Percentiles rank a stretch among this genome's conserved stretches.
Conservation (phyloP, 805 yeast species). For the Ogataea paradorogensis region DNA sequence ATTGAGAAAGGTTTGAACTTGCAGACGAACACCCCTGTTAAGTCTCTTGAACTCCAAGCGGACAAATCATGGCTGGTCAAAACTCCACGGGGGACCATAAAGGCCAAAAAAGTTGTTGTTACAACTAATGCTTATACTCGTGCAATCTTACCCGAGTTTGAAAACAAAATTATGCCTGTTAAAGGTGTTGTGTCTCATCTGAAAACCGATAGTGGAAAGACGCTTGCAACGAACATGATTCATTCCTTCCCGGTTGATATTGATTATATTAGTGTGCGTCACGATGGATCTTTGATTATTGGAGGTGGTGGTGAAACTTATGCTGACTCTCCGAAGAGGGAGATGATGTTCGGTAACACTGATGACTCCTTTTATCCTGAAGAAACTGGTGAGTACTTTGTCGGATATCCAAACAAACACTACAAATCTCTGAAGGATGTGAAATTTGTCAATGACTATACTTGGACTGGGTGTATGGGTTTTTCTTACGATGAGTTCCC, state of each 20-base stretch:
- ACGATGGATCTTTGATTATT: slow-evolving; percentile 35
- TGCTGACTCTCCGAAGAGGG: slow-evolving; percentile 13
- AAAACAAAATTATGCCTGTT: slow-evolving; percentile 34
- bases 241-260: slow-evolving; percentile 23
- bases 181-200: slow-evolving; percentile 35
- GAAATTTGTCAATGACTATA: slow-evolving; percentile 31
- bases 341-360: slow-evolving; percentile 21
- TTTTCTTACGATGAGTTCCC: slow-evolving; percentile 42
- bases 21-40: slow-evolving; percentile 42
- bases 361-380: slow-evolving; percentile 36
- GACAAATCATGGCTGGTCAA: slow-evolving; percentile 34
- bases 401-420: slow-evolving; percentile 29
- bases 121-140: slow-evolving; percentile 39
- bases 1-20: slow-evolving; percentile 38
- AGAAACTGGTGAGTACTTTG: slow-evolving; percentile 25
- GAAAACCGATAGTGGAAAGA: slow-evolving; percentile 12
- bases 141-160: slow-evolving; percentile 27
- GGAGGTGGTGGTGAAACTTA: slow-evolving; percentile 34
- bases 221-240: slow-evolving; percentile 16
- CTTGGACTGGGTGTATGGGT: slow-evolving; percentile 50
- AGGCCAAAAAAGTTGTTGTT: slow-evolving; percentile 35
- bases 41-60: slow-evolving; percentile 20
- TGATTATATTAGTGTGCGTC: slow-evolving; percentile 35
- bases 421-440: slow-evolving; percentile 24
- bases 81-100: slow-evolving; percentile 28